Evolutionary conservation across 257 asterid species (phyloP).

Genomic region (Datura wrightii): DNA sequence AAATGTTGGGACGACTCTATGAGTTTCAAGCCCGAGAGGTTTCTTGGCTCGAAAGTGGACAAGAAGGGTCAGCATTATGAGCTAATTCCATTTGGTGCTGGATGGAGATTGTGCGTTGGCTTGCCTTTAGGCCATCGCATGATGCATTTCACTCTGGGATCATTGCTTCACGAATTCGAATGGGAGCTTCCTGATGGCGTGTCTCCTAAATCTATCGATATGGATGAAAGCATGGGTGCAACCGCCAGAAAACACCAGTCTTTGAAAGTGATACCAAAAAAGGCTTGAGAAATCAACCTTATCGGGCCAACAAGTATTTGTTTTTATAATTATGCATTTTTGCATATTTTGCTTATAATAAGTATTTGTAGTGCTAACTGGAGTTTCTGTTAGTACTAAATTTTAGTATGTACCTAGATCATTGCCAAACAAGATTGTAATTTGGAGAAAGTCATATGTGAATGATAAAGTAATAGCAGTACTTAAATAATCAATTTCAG

Average conservation of each 20-base stretch:
- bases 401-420: neutral
- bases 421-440: neutral
- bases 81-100: slow-evolving; percentile 34
- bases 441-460: neutral
- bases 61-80: slow-evolving; percentile 26
- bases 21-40: slow-evolving; percentile 34
- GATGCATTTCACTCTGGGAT: slow-evolving; percentile 29
- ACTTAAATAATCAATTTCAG: neutral
- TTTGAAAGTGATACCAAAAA: slow-evolving; percentile 29
- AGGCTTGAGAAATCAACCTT: neutral
- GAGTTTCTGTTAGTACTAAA: neutral
- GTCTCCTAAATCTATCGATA: slow-evolving; percentile 2
- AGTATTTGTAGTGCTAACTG: slow-evolving; percentile 5
- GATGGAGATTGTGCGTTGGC: slow-evolving; percentile 31
- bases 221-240: slow-evolving; percentile 23
- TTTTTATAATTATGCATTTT: neutral
- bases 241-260: slow-evolving; percentile 22
- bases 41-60: slow-evolving; percentile 28
- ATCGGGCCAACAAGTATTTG: neutral
- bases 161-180: slow-evolving; percentile 23
- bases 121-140: slow-evolving; percentile 31
- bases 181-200: slow-evolving; percentile 27
- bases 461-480: neutral
- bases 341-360: neutral
- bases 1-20: slow-evolving; percentile 27